These are phyloP conservation scores for Cymbopogon citratus DNA, from an alignment of 176 grass and related monocot species.

Conservation along the genomic window DNA sequence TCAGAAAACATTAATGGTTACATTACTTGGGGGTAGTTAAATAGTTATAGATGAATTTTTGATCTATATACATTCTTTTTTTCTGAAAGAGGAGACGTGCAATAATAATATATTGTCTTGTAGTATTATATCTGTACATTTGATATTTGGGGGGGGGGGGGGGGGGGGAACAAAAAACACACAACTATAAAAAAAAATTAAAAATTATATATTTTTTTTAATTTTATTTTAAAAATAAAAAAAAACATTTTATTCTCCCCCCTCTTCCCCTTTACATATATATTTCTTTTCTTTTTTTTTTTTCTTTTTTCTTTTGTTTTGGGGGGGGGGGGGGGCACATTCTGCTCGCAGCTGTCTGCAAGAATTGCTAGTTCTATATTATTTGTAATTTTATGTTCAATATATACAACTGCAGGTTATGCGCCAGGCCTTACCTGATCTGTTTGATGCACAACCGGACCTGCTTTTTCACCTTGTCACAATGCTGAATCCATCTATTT, in stretches of 20 bases:
- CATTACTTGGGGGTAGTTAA: not conserved
- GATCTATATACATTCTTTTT: not conserved
- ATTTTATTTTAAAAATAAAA: too few species aligned
- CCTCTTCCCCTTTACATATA: too few species aligned
- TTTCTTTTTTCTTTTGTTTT: too few species aligned
- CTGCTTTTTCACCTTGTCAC: slow-evolving; percentile 95
- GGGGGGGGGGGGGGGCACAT: too few species aligned
- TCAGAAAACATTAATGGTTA: not conserved
- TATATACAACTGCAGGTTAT: slow-evolving; percentile 57
- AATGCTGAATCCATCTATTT: slow-evolving; percentile 88
- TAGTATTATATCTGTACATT: not conserved
- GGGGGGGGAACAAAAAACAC: too few species aligned
- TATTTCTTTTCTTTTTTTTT: too few species aligned
- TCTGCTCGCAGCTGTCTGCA: not conserved
- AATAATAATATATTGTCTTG: not conserved
- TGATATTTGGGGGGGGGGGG: not conserved
- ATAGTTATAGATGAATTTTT: not conserved
- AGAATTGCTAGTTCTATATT: slow-evolving; percentile 14
- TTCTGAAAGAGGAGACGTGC: not conserved
- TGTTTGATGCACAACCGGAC: slow-evolving; percentile 92
- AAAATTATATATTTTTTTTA: too few species aligned
- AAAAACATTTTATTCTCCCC: too few species aligned
- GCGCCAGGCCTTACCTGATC: slow-evolving; percentile 76
- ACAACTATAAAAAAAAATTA: too few species aligned
- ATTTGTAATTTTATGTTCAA: not conserved